Conservation (phyloP, 805 yeast species). For the Yarrowia yakushimensis region DNA sequence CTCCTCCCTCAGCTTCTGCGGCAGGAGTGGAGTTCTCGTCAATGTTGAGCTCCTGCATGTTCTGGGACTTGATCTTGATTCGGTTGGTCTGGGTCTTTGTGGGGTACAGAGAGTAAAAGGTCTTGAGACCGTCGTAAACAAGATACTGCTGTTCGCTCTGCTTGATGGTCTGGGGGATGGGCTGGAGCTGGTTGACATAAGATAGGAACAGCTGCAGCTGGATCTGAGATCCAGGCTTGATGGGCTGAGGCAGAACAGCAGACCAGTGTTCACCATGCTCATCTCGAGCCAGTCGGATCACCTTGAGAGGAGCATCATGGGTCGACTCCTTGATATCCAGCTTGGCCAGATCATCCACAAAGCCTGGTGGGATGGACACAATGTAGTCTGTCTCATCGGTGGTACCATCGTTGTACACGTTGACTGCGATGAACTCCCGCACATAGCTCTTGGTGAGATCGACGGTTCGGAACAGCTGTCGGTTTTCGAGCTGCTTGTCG, state of each 20-base stretch:
- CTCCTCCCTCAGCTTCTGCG: slow-evolving; percentile 38
- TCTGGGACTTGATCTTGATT: slow-evolving; percentile 28
- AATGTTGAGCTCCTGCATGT: slow-evolving; percentile 11
- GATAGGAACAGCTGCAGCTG: slow-evolving; percentile 51
- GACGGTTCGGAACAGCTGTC: slow-evolving; percentile 50
- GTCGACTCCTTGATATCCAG: slow-evolving; percentile 42
- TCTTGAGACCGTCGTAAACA: slow-evolving; percentile 51
- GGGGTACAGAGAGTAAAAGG: slow-evolving; percentile 58
- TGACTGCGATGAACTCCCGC: slow-evolving; percentile 56
- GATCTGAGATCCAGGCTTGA: slow-evolving; percentile 58
- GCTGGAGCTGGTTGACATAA: slow-evolving; percentile 47
- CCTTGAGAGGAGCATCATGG: slow-evolving; percentile 31
- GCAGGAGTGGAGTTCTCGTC: background rate
- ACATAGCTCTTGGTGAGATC: slow-evolving; percentile 67
- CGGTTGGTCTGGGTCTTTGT: slow-evolving; percentile 41
- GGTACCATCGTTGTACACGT: slow-evolving; percentile 54
- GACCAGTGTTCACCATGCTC: slow-evolving; percentile 42
- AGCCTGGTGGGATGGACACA: slow-evolving; percentile 53
- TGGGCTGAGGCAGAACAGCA: slow-evolving; percentile 58
- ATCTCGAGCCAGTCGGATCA: slow-evolving; percentile 35
- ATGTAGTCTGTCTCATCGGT: slow-evolving; percentile 55
- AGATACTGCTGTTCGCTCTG: slow-evolving; percentile 62
- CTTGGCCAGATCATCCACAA: slow-evolving; percentile 45
- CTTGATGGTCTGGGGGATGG: slow-evolving; percentile 61
- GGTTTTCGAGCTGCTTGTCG: slow-evolving; percentile 51